Percentiles rank a stretch among this genome's conserved stretches.
phyloP scores from a whole-genome alignment of 164 flowering plant genomes.

The Macadamia integrifolia region DNA sequence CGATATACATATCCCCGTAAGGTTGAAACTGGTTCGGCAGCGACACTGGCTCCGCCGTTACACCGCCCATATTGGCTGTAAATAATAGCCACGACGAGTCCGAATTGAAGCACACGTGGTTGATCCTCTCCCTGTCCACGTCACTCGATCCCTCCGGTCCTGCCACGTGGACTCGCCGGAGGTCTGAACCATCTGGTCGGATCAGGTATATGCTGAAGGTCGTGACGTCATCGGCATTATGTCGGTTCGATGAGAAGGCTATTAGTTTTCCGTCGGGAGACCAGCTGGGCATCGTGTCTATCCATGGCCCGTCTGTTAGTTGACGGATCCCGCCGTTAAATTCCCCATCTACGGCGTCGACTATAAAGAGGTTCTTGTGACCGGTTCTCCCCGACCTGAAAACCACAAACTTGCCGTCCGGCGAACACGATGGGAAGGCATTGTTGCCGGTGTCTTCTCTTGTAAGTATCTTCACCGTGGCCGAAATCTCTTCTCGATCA shows the following conservation, averaged over 20 bases:
- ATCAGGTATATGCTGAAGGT: conserved; percentile 46
- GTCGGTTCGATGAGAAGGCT: conserved; percentile 78
- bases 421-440: conserved; percentile 82
- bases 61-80: conserved; percentile 62
- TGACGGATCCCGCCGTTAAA: conserved; percentile 49
- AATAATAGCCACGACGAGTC: conserved; percentile 74
- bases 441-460: conserved; percentile 71
- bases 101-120: conserved; percentile 78
- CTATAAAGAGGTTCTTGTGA: conserved; percentile 63
- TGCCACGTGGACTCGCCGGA: conserved; percentile 53
- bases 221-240: conserved; percentile 34
- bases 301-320: conserved; percentile 81
- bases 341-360: conserved; percentile 75
- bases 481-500: conserved; percentile 34
- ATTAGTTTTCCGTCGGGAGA: conserved; percentile 75
- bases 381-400: conserved; percentile 84
- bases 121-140: conserved; percentile 62
- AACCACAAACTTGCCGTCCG: conserved; percentile 66
- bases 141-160: conserved; percentile 37
- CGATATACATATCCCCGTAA: conserved; percentile 66
- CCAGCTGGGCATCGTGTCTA: conserved; percentile 94
- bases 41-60: conserved; percentile 78
- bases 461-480: conserved; percentile 50
- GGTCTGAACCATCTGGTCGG: conserved; percentile 42
- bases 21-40: conserved; percentile 89